Evolutionary conservation across 2,329 filamentous ascomycete species (phyloP).

Genomic region (Plectosphaerella plurivora): DNA sequence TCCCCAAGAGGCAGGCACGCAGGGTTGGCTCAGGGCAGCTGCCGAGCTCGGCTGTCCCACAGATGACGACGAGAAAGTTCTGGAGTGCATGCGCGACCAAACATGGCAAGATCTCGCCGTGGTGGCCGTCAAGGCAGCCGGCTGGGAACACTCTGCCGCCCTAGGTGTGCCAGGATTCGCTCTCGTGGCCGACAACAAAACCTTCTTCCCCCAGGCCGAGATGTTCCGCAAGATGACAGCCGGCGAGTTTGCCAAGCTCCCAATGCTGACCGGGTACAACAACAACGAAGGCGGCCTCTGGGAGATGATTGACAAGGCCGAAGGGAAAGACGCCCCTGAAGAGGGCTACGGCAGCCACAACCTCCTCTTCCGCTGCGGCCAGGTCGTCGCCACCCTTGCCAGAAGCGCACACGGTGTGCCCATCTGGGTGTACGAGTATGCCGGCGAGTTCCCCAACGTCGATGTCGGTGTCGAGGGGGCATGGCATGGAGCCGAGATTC

Average conservation of each 20-base stretch:
- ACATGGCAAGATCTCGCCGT: neutral
- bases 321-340: neutral
- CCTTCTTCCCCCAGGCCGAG: neutral
- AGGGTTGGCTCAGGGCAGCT: neutral
- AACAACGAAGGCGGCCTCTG: neutral
- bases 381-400: neutral
- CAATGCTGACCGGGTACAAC: neutral
- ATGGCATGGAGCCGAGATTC: neutral
- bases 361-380: neutral
- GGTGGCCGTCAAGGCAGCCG: neutral
- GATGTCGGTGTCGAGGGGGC: neutral
- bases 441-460: neutral
- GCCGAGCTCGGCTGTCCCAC: neutral
- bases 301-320: no score
- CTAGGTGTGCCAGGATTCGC: no score
- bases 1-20: neutral
- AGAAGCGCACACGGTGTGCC: neutral
- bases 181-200: neutral
- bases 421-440: neutral
- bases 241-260: neutral
- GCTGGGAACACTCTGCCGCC: no score
- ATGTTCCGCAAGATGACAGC: no score
- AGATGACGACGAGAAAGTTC: neutral
- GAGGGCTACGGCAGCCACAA: neutral
- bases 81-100: neutral